Conservation (phyloP, 179 eudicot genomes). For the Silene vulgaris region DNA sequence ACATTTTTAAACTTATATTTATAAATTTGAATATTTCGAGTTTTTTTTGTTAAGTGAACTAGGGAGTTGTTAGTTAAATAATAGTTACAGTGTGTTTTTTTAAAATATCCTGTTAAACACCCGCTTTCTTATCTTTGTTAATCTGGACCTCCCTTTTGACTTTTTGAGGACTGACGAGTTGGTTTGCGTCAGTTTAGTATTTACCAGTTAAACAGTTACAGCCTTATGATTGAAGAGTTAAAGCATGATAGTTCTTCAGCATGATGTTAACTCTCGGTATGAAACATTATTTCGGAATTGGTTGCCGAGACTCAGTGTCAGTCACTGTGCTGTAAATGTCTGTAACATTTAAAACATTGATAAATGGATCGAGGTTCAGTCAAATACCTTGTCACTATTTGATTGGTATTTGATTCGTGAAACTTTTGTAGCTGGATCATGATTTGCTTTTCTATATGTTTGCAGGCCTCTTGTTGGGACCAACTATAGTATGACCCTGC, state of each 20-base stretch:
- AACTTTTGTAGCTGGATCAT: background rate
- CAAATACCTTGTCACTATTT: too few species aligned
- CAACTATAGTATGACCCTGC: constrained; percentile 23
- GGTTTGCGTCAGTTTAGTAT: background rate
- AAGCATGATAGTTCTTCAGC: background rate
- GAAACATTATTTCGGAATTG: background rate
- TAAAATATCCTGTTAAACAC: too few species aligned
- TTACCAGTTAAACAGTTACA: background rate
- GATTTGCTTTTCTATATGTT: background rate
- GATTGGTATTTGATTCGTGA: background rate
- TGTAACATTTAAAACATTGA: too few species aligned
- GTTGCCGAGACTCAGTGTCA: background rate
- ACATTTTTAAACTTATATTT: too few species aligned
- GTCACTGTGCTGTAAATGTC: background rate
- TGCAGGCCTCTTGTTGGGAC: constrained; percentile 64
- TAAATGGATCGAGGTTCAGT: too few species aligned
- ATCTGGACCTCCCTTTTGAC: background rate
- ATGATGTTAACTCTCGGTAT: background rate
- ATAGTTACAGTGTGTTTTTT: too few species aligned
- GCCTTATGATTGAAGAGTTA: background rate
- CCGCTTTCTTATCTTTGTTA: too few species aligned
- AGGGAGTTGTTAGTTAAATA: background rate
- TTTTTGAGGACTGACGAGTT: background rate
- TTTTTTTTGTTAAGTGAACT: background rate
- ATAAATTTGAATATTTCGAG: background rate